Conservation (phyloP, 179 eudicot species). For the Kewa caespitosa region DNA sequence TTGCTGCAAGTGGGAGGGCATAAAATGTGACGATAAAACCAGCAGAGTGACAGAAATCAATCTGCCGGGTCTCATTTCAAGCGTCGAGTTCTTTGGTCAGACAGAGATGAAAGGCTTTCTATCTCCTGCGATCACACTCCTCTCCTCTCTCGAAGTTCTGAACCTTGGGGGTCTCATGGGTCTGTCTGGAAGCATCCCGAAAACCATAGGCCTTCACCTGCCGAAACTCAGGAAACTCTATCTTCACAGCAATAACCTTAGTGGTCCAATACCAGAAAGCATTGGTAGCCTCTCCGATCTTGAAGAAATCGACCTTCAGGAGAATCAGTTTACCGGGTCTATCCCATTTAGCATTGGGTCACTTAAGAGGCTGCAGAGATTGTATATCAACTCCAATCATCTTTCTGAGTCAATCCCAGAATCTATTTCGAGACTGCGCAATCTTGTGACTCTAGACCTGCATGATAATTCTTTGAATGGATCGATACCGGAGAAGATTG, state of each 20-base stretch:
- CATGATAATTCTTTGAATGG: constrained; percentile 43
- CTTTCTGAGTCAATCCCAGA: constrained; percentile 48
- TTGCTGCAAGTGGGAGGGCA: constrained; percentile 58
- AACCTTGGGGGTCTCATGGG: constrained; percentile 44
- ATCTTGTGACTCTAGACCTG: constrained; percentile 36
- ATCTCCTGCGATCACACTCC: constrained; percentile 39
- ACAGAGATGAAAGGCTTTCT: constrained; percentile 42
- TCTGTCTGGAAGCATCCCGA: constrained; percentile 41
- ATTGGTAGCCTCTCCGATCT: constrained; percentile 45
- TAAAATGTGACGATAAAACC: constrained; percentile 37
- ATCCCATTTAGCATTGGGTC: constrained; percentile 41
- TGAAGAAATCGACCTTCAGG: constrained; percentile 41
- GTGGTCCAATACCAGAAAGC: constrained; percentile 35
- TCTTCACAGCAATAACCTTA: constrained; percentile 30
- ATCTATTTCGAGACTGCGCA: constrained; percentile 35
- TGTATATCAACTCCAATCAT: constrained; percentile 36
- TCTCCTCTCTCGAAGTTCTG: constrained; percentile 44
- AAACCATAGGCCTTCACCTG: constrained; percentile 36
- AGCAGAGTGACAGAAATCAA: constrained; percentile 48
- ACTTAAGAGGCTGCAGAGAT: constrained; percentile 27
- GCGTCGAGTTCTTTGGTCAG: constrained; percentile 29
- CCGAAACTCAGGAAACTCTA: constrained; percentile 37
- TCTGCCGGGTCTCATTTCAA: constrained; percentile 49
- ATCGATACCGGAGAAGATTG: constrained; percentile 40
- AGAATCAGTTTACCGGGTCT: constrained; percentile 40